Conservation (phyloP, 129 eudicot genomes). For the Smallanthus sonchifolius region DNA sequence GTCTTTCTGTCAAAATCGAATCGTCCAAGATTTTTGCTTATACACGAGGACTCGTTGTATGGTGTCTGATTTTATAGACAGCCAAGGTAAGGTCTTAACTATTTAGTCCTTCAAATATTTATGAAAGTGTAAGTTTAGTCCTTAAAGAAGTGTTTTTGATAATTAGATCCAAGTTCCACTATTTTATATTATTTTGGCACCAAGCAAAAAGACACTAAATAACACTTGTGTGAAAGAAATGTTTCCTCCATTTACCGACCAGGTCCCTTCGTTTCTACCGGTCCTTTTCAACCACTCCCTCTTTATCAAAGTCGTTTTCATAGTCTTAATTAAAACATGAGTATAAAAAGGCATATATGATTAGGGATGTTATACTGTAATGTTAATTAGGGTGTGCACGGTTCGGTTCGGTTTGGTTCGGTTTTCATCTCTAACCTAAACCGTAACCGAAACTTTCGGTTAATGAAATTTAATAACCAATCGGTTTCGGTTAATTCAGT, state of each 20-base stretch:
- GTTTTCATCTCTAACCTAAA: too few species aligned
- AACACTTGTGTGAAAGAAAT: background rate
- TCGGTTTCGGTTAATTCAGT: too few species aligned
- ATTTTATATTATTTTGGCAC: background rate
- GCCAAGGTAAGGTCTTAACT: constrained; percentile 9
- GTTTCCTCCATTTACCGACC: background rate
- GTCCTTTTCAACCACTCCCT: background rate
- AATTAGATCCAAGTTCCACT: background rate
- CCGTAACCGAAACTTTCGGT: too few species aligned
- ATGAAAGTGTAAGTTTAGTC: background rate
- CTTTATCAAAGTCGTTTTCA: background rate
- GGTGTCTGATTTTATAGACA: constrained; percentile 35
- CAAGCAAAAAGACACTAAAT: background rate
- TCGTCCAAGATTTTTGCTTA: background rate
- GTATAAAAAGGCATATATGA: background rate
- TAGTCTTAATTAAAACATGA: background rate
- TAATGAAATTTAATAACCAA: too few species aligned
- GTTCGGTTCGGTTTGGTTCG: too few species aligned
- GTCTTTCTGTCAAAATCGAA: background rate
- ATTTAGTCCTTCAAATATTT: background rate
- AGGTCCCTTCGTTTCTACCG: too few species aligned
- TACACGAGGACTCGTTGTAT: background rate
- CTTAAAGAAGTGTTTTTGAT: background rate
- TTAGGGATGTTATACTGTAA: background rate
- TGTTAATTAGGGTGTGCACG: too few species aligned